Evolutionary conservation across 2,329 filamentous ascomycete genomes (phyloP), one percentile per base, ranked within the genome.

Genomic region (Arthrobotrys entomopaga): DNA sequence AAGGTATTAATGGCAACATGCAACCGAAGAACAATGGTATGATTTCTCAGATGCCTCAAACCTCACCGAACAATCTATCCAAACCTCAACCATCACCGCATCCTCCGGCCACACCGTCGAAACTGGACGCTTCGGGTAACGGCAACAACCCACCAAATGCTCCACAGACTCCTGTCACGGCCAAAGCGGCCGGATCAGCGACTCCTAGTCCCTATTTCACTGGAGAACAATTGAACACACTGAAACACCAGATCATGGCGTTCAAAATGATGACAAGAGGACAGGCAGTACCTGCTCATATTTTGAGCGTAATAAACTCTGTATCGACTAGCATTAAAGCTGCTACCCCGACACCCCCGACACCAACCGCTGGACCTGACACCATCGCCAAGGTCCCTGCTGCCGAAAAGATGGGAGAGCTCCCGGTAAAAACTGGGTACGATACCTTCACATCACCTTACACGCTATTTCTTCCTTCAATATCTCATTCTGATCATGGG

Each of bases 191-290:
- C 29, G 71, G 42, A 79, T 79, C 57, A 66, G 79, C 74, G 73
- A 64, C 73, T 56, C 60, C 66, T 64, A 59, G 73, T 61, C 46
- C 72, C 6, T 75, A 59, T 75, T 93, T 97, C 80, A 89, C 89
- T 11, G 86, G 87, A 22, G 91, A 95, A 66, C 95, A 99, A 81
- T 84, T 97, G 52, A 85, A 86, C 22, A 87, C 91, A 49, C 84
- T 99, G 8, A 87, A 92, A 73, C 89, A 91, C 77, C 95, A 99
- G 81, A 97, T 98, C 58, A 86, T 90, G 78, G 93, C 94, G 0
- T 98, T 97, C 83, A 96, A 96, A 82, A 86, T 93, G 77, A 85
- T 99, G 2, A 90, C 91, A 3, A 96, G 95, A 82, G 97, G 97
- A 78, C 85, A 90, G 13, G 87, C 89, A 77, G 89, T 89, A 77